Evolutionary conservation across 2,329 filamentous ascomycete species (phyloP), one percentile per base, ranked within the genome.

Genomic region (Clonostachys solani): DNA sequence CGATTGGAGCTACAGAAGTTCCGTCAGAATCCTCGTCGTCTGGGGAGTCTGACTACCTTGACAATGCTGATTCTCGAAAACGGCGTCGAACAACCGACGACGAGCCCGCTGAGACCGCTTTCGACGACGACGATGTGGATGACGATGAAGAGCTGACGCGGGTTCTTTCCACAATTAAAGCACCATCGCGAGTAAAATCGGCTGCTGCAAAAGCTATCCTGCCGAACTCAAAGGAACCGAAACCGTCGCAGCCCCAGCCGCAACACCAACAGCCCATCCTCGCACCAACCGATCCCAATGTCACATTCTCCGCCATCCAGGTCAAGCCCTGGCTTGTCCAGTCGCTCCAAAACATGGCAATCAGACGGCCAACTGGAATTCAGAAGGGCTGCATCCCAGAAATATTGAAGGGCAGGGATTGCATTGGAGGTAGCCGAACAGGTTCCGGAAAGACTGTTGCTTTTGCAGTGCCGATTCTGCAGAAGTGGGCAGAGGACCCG

Each of bases 381-480:
- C 94, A 99, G 59, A 89, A 87, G 59, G 86, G 84, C 45, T 95
- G 89, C 62, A 97, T 99, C 59, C 92, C 92, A 2, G 87, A 94
- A 63, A 96, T 97, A 50, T 66, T 99, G 34, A 86, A 89, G 56
- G 94, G 94, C 6, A 80, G 88, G 57, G 92, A 99, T 68, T 96
- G 91, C 62, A 96, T 99, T 57, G 94, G 94, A 61, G 92, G 92
- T 36, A 95, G 89, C 61, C 80, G 91, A 52, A 99, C 94, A 0
- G 94, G 94, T 74, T 96, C 92, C 12, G 94, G 94, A 69, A 99
- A 99, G 73, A 99, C 94, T 5, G 85, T 97, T 40, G 92, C 94
- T 2, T 99, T 99, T 66, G 89, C 92, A 1, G 90, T 92, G 10
- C 94, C 94, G 1, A 95, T 99, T 50, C 72, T 99, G 52, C 92